These are phyloP conservation scores for Tagetes erecta DNA, from an alignment of 129 eudicot species.

Conservation along the genomic window DNA sequence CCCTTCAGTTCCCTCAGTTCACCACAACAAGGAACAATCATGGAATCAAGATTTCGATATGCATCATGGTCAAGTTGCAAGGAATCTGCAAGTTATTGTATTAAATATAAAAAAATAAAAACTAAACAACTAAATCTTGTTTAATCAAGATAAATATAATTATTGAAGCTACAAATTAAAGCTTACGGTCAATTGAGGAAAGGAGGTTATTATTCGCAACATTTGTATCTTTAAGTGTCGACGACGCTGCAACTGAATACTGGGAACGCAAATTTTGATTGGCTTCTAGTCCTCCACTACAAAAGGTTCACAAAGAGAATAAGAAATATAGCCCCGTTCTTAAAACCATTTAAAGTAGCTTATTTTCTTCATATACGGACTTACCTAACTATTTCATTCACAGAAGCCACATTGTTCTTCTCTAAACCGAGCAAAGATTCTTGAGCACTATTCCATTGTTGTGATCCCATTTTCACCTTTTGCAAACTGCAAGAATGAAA, in stretches of 20 bases:
- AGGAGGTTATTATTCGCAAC: slow-evolving; percentile 62
- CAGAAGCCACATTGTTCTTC: slow-evolving; percentile 79
- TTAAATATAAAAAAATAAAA: not conserved
- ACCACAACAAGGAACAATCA: slow-evolving; percentile 82
- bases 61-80: slow-evolving; percentile 92
- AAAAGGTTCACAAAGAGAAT: not conserved
- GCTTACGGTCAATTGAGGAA: slow-evolving; percentile 71
- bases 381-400: slow-evolving; percentile 77
- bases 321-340: not conserved
- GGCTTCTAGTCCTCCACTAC: slow-evolving; percentile 77
- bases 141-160: not conserved
- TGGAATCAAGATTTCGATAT: slow-evolving; percentile 70
- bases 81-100: slow-evolving; percentile 50
- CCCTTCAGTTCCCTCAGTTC: slow-evolving; percentile 76
- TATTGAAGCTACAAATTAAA: not conserved
- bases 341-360: slow-evolving; percentile 22
- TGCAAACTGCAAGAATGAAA: slow-evolving; percentile 49
- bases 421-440: slow-evolving; percentile 81
- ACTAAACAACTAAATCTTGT: not conserved
- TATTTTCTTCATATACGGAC: slow-evolving; percentile 48
- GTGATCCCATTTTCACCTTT: slow-evolving; percentile 77
- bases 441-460: slow-evolving; percentile 89
- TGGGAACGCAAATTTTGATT: slow-evolving; percentile 60
- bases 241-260: slow-evolving; percentile 73
- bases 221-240: slow-evolving; percentile 66